Evolutionary conservation across 2,329 filamentous ascomycete genomes (phyloP), one percentile per base, ranked within the genome.

Genomic region (Westerdykella sp.): DNA sequence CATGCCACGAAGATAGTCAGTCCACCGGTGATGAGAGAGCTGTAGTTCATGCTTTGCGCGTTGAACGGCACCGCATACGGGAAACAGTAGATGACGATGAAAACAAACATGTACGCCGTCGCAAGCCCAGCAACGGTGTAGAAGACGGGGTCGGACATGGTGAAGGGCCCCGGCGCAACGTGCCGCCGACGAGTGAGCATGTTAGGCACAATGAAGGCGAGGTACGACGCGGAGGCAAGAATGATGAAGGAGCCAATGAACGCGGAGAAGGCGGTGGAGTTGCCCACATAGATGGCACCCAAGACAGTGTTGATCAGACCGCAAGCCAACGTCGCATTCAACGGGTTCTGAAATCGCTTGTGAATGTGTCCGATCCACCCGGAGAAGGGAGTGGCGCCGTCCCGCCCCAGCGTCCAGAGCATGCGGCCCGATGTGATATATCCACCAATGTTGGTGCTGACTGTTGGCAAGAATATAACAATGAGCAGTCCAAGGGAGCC

Each of bases 241-340:
- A 81, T 70, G 41, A 79, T 72, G 57, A 79, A 81, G 0, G 71
- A 75, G 9, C 79, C 79, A 6, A 85, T 76, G 21, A 86, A 78
- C 0, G 82, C 82, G 34, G 78, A 76, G 65, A 86, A 87, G 0
- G 83, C 83, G 0, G 80, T 82, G 1, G 72, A 75, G 46, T 73
- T 80, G n/a, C 78, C 82, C 1, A 86, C 73, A 50, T 84, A 85
- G 36, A 86, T 80, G 34, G 71, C 73, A 0, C 80, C 81, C 0
- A 86, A 68, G 3, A 81, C 59, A 0, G 79, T 79, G 18, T 74
- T 74, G 42, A 74, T 62, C 34, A 66, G 48, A 4, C 70, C 65
- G 67, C 73, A 76, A 7, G 71, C 66, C 1, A 82, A 43, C 0
- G 77, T 80, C 0, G 79, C 75, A 48, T 77, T 75, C 47, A 79